Conservation (phyloP, 2,329 filamentous ascomycete genomes). For the Microdochium nivale region DNA sequence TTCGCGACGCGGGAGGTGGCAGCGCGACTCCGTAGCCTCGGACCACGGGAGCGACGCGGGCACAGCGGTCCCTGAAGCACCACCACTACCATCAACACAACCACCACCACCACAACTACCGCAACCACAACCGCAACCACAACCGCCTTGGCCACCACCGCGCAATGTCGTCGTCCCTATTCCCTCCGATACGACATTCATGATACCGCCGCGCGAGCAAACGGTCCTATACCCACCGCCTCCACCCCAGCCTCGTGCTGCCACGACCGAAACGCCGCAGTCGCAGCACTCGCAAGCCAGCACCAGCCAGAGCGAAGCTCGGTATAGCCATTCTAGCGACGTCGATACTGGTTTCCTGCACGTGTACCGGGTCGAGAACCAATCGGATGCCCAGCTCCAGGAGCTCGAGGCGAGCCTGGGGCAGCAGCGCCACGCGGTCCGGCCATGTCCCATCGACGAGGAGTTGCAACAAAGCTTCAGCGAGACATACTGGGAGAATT, state of each 20-base stretch:
- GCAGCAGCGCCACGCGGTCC: constrained; percentile 6
- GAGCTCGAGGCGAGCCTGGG: constrained; percentile 17
- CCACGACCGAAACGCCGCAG: background rate
- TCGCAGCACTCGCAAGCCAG: constrained; percentile 1
- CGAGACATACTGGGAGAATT: constrained; percentile 33
- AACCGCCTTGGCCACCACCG: too few relatives aligned
- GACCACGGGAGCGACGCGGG: background rate
- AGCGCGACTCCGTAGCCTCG: background rate
- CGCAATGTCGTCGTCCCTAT: too few relatives aligned
- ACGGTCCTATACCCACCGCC: background rate
- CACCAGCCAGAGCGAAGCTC: background rate
- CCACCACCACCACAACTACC: too few relatives aligned
- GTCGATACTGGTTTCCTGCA: constrained; percentile 25
- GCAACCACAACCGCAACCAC: too few relatives aligned
- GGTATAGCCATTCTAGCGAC: constrained; percentile 17
- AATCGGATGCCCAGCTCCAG: constrained; percentile 18
- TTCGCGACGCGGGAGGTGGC: background rate
- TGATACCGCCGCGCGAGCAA: background rate
- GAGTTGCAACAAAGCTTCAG: constrained; percentile 28
- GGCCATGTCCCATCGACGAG: constrained; percentile 10
- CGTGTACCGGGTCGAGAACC: constrained; percentile 23
- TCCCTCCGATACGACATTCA: background rate
- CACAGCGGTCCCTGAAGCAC: too few relatives aligned
- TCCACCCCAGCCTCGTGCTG: background rate
- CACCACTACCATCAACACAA: too few relatives aligned